phyloP scores from a whole-genome alignment of 2,329 filamentous ascomycete species.

The Fusarium sp. region DNA sequence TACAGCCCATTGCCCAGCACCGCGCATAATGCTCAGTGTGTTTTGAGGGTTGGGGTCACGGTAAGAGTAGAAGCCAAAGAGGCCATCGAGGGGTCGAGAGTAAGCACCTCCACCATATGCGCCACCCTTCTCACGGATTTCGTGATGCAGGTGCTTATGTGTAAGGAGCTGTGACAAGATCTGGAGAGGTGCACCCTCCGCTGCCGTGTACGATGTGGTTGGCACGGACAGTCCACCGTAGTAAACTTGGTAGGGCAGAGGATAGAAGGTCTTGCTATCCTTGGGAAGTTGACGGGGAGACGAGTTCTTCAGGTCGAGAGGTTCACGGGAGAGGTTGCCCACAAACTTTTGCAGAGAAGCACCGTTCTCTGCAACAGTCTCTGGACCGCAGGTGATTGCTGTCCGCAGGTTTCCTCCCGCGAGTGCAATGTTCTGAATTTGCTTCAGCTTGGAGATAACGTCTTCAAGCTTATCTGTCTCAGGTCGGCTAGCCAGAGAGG shows the following conservation, averaged over 20 bases:
- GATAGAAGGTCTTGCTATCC: constrained; percentile 84
- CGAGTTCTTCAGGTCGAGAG: constrained; percentile 54
- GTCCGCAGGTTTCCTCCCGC: constrained; percentile 76
- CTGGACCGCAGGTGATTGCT: constrained; percentile 85
- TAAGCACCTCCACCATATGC: constrained; percentile 95
- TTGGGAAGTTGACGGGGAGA: constrained; percentile 52
- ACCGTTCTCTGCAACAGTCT: constrained; percentile 77
- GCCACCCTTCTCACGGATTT: constrained; percentile 97
- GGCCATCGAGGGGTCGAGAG: constrained; percentile 79
- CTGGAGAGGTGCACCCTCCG: constrained; percentile 81
- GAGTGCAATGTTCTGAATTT: constrained; percentile 83
- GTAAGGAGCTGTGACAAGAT: constrained; percentile 92
- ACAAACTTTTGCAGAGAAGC: constrained; percentile 78
- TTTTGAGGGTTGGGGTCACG: constrained; percentile 95
- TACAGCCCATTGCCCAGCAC: constrained; percentile 83
- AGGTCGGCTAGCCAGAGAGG: constrained; percentile 78
- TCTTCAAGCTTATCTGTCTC: constrained; percentile 76
- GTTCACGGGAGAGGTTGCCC: constrained; percentile 40
- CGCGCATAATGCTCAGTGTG: constrained; percentile 84
- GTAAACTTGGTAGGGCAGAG: constrained; percentile 96
- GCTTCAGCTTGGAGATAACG: constrained; percentile 83
- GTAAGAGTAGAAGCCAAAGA: constrained; percentile 97
- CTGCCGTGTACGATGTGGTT: constrained; percentile 83
- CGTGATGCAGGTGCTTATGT: constrained; percentile 95
- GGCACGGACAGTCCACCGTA: constrained; percentile 86